Evolutionary conservation across 176 grass and related monocot species (phyloP).

Genomic region (Elymus sibiricus): DNA sequence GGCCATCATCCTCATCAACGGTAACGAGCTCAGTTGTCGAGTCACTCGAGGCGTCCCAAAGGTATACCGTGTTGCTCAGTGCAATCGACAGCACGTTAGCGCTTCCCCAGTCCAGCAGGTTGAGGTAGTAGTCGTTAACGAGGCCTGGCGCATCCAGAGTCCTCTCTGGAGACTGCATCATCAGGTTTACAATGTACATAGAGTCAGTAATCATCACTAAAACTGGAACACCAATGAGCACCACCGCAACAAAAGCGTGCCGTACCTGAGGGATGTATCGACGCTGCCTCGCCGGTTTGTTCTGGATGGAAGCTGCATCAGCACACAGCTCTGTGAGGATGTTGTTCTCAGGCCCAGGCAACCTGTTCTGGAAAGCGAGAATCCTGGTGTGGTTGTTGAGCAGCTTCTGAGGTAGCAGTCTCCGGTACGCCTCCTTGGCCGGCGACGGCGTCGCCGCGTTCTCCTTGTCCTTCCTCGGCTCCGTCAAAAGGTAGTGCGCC

Average conservation of each 20-base stretch:
- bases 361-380: background rate
- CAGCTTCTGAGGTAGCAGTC: background rate
- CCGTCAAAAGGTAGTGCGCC: slow-evolving; percentile 59
- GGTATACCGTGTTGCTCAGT: background rate
- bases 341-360: background rate
- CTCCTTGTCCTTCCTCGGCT: slow-evolving; percentile 54
- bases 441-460: slow-evolving; percentile 25
- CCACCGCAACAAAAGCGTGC: background rate
- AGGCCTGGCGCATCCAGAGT: background rate
- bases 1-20: background rate
- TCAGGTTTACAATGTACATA: background rate
- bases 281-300: background rate
- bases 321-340: background rate
- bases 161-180: background rate
- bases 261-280: background rate
- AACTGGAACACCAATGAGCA: background rate
- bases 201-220: background rate
- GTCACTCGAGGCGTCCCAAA: background rate
- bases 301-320: background rate
- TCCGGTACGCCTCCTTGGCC: slow-evolving; percentile 49
- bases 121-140: background rate
- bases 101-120: background rate
- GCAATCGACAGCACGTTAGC: background rate
- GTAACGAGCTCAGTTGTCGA: background rate
- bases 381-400: background rate